A percentile compares a stretch with the other conserved stretches of the same genome.
These are phyloP conservation scores for Cladobotryum mycophilum DNA, from an alignment of 2,329 filamentous ascomycete genomes.

Conservation along the genomic window DNA sequence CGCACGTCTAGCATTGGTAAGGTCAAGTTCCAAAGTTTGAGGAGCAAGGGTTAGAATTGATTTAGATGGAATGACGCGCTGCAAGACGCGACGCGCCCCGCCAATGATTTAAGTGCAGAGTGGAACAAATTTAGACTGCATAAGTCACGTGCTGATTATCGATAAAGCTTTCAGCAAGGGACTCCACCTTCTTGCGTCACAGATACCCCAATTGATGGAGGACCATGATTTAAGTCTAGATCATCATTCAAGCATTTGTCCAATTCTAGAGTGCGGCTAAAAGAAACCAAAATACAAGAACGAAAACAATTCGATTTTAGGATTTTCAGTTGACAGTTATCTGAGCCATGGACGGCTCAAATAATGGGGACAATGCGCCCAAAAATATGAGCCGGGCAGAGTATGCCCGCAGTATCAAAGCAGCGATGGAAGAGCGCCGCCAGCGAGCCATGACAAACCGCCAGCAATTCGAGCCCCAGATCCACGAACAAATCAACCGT, in stretches of 20 bases:
- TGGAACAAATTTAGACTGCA: background rate
- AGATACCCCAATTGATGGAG: conserved; percentile 1
- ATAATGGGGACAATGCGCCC: conserved; percentile 21
- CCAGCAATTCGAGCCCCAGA: conserved; percentile 23
- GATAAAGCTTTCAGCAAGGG: conserved; percentile 20
- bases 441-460: conserved; percentile 22
- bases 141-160: conserved; percentile 23
- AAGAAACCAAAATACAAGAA: background rate
- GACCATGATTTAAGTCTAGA: too few species aligned
- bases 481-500: conserved; percentile 26
- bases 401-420: conserved; percentile 19
- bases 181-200: conserved; percentile 8
- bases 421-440: conserved; percentile 28
- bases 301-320: background rate
- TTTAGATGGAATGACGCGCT: background rate
- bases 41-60: conserved; percentile 6
- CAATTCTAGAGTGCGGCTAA: too few species aligned
- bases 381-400: conserved; percentile 16
- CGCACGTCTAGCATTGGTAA: background rate
- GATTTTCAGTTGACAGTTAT: background rate
- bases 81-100: conserved; percentile 12
- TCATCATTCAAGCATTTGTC: too few species aligned
- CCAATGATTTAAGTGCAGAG: conserved; percentile 2
- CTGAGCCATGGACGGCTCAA: conserved; percentile 15
- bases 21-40: background rate